Evolutionary conservation across 1,284 basidiomycete species (phyloP).

Genomic region (Austroboletus niveus): DNA sequence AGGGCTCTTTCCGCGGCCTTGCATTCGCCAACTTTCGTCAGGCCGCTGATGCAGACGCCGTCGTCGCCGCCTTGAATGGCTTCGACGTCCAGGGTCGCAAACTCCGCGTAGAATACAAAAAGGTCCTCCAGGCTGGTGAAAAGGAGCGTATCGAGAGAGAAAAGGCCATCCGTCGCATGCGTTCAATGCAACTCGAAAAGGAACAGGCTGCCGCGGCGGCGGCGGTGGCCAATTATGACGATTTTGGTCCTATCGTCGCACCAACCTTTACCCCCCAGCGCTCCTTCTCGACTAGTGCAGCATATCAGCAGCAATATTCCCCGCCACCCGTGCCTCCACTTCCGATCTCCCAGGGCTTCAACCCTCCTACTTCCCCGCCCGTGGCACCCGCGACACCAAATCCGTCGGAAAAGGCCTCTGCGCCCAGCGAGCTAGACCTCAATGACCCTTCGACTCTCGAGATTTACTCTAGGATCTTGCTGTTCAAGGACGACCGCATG

Average conservation of each 20-base stretch:
- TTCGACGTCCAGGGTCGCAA: conserved; percentile 98
- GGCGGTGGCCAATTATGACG: conserved; percentile 50
- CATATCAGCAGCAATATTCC: conserved; percentile 61
- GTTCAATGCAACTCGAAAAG: conserved; percentile 91
- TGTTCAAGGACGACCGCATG: conserved; percentile 99
- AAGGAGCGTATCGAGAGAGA: conserved; percentile 99
- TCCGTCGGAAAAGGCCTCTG: conserved; percentile 53
- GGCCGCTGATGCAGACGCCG: conserved; percentile 88
- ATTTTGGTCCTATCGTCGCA: conserved; percentile 56
- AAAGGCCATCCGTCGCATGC: conserved; percentile 98
- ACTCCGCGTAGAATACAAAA: conserved; percentile 98
- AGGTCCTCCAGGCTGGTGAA: conserved; percentile 97
- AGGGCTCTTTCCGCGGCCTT: conserved; percentile 93
- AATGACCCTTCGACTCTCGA: conserved; percentile 95
- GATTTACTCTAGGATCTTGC: conserved; percentile 93
- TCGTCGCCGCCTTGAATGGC: conserved; percentile 92
- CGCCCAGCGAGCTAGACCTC: conserved; percentile 79
- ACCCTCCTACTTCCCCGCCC: conserved; percentile 46
- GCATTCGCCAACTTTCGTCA: conserved; percentile 99
- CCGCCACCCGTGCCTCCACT: conserved; percentile 58
- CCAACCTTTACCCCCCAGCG: conserved; percentile 54
- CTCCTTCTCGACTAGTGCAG: conserved; percentile 61
- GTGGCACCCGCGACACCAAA: conserved; percentile 57
- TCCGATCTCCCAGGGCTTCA: conserved; percentile 55
- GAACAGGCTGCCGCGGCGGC: conserved; percentile 46